Conservation (phyloP, 2,329 filamentous ascomycete species). For the Colletotrichum spaethianum region DNA sequence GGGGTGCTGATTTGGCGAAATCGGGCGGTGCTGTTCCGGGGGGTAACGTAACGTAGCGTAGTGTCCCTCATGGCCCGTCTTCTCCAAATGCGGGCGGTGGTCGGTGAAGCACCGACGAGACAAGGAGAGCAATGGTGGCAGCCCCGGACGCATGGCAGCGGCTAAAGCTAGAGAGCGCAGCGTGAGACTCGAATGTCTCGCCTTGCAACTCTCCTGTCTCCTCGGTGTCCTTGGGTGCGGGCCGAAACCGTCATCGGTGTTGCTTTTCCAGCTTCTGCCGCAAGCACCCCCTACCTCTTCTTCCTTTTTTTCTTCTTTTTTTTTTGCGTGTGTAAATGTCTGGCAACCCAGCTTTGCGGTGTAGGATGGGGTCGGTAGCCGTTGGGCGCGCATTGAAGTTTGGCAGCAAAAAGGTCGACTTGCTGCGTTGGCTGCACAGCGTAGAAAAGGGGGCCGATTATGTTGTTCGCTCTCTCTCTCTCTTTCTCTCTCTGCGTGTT, state of each 20-base stretch:
- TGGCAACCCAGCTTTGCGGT: not conserved
- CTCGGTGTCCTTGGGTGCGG: conserved; percentile 12
- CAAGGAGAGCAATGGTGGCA: conserved; percentile 16
- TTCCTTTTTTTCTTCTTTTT: not conserved
- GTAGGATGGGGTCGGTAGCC: conserved; percentile 12
- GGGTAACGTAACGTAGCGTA: conserved; percentile 1
- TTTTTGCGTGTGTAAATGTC: not conserved
- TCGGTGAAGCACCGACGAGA: conserved; percentile 30
- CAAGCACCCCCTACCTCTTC: conserved; percentile 19
- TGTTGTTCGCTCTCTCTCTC: not conserved
- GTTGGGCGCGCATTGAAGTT: conserved; percentile 28
- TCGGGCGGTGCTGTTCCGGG: conserved; percentile 34
- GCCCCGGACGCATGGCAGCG: conserved; percentile 7
- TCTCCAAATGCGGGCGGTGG: conserved; percentile 37
- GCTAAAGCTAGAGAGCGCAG: conserved; percentile 20
- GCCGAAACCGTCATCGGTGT: conserved; percentile 28
- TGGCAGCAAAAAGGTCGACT: not conserved
- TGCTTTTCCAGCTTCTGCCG: conserved; percentile 22
- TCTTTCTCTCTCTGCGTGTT: conserved; percentile 12
- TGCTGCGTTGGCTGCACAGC: not conserved
- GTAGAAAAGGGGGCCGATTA: not conserved
- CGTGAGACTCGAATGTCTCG: conserved; percentile 37
- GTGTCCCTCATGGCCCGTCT: conserved; percentile 7
- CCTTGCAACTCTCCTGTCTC: conserved; percentile 30
- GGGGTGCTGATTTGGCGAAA: conserved; percentile 37